phyloP scores from a whole-genome alignment of 2,329 filamentous ascomycete genomes.

The Paecilomyces dactylethromorphus region DNA sequence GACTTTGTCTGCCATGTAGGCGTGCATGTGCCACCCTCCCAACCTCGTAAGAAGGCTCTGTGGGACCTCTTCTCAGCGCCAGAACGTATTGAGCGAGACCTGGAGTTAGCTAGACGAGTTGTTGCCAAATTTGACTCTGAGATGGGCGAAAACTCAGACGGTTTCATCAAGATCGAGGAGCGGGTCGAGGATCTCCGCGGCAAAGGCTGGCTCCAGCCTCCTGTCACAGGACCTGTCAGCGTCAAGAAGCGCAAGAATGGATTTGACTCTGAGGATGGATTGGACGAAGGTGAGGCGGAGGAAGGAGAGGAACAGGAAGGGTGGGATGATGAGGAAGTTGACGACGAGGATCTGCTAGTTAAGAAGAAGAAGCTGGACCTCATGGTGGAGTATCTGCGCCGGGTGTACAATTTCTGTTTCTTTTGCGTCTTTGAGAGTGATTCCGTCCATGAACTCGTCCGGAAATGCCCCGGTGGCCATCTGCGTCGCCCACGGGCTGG shows the following conservation, averaged over 20 bases:
- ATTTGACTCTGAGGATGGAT: conserved; percentile 28
- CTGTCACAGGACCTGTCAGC: conserved; percentile 34
- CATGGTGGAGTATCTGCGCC: conserved; percentile 89
- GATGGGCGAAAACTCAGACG: conserved; percentile 70
- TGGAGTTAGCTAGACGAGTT: conserved; percentile 73
- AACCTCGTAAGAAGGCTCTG: conserved; percentile 86
- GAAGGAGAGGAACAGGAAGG: conserved; percentile 75
- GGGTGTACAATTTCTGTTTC: conserved; percentile 98
- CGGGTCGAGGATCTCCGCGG: conserved; percentile 74
- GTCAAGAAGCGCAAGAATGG: conserved; percentile 53
- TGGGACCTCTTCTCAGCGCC: conserved; percentile 96
- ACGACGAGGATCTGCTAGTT: conserved; percentile 79
- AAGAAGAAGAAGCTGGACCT: conserved; percentile 98
- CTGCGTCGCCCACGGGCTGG: conserved; percentile 83
- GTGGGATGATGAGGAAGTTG: conserved; percentile 62
- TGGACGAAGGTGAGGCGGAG: conserved; percentile 58
- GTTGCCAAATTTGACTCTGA: conserved; percentile 80
- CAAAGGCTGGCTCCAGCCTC: conserved; percentile 68
- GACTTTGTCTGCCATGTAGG: conserved; percentile 98
- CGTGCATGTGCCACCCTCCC: conserved; percentile 80
- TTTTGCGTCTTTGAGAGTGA: conserved; percentile 99
- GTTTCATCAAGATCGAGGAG: conserved; percentile 73
- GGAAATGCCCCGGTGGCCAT: conserved; percentile 97
- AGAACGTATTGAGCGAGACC: conserved; percentile 85
- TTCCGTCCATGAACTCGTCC: conserved; percentile 88